Percentiles rank a stretch among this genome's conserved stretches.
These are phyloP conservation scores for Leptographium flavum DNA, from an alignment of 2,329 filamentous ascomycete species.

Conservation along the genomic window DNA sequence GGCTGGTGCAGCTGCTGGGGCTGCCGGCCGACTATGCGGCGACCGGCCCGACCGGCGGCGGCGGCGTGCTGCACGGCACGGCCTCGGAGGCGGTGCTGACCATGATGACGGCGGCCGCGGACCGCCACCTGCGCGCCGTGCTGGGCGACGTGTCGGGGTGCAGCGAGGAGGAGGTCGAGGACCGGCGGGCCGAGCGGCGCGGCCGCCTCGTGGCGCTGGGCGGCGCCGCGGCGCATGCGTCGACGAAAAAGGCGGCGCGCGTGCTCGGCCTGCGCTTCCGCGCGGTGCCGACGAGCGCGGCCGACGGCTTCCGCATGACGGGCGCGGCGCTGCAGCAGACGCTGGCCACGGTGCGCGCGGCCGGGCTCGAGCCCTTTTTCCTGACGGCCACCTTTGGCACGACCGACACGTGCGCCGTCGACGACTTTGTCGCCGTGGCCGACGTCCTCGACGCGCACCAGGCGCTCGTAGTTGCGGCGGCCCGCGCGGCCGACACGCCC, in stretches of 20 bases:
- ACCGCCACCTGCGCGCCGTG: slow-evolving; percentile 50
- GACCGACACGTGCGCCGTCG: slow-evolving; percentile 76
- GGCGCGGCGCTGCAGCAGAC: slow-evolving; percentile 44
- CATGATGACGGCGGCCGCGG: slow-evolving; percentile 73
- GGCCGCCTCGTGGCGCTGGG: slow-evolving; percentile 67
- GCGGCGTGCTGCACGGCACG: slow-evolving; percentile 88
- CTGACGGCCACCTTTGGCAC: slow-evolving; percentile 74
- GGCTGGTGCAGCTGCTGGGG: slow-evolving; percentile 63
- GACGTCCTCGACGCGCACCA: slow-evolving; percentile 24
- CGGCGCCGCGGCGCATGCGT: slow-evolving; percentile 67
- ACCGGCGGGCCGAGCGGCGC: slow-evolving; percentile 51
- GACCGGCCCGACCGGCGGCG: slow-evolving; percentile 54
- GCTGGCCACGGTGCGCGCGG: slow-evolving; percentile 49
- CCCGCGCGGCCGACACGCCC: slow-evolving; percentile 1
- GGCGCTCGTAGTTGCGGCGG: no score
- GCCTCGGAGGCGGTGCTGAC: slow-evolving; percentile 81
- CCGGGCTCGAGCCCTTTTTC: slow-evolving; percentile 73
- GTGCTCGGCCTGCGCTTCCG: slow-evolving; percentile 76
- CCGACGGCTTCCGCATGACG: slow-evolving; percentile 56
- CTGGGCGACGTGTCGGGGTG: slow-evolving; percentile 21
- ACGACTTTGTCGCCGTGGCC: slow-evolving; percentile 62
- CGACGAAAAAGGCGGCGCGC: slow-evolving; percentile 74
- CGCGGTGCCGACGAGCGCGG: slow-evolving; percentile 46
- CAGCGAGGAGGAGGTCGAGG: slow-evolving; percentile 44
- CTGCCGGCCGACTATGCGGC: slow-evolving; percentile 64